Conservation (phyloP, 2,329 filamentous ascomycete species). For the Aspergillus sp. region DNA sequence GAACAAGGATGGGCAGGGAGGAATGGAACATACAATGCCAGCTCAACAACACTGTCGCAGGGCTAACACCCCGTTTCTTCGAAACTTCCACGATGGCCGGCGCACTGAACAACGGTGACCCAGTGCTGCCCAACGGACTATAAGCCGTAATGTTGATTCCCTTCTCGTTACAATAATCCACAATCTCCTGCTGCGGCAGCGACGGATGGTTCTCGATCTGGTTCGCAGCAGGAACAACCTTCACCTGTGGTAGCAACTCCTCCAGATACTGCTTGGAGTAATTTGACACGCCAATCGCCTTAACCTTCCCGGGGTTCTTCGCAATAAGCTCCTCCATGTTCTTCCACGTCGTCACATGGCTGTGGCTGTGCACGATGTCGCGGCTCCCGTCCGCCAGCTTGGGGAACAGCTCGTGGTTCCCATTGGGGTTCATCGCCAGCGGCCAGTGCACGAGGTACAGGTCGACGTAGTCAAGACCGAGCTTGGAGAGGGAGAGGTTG, state of each 20-base stretch:
- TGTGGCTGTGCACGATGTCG: conserved; percentile 68
- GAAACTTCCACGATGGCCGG: conserved; percentile 44
- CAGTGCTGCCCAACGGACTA: conserved; percentile 45
- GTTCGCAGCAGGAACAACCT: conserved; percentile 67
- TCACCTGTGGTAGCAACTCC: conserved; percentile 57
- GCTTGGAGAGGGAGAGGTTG: conserved; percentile 68
- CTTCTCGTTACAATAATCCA: conserved; percentile 51
- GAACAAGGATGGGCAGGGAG: not conserved
- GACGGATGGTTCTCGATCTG: conserved; percentile 83
- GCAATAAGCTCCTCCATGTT: conserved; percentile 61
- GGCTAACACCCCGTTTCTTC: conserved; percentile 38
- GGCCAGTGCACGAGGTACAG: conserved; percentile 84
- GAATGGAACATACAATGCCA: conserved; percentile 40
- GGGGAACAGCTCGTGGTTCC: conserved; percentile 58
- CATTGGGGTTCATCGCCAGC: conserved; percentile 67
- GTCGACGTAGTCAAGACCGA: conserved; percentile 80
- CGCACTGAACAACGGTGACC: conserved; percentile 43
- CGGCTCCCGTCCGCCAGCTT: conserved; percentile 71
- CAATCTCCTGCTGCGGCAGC: conserved; percentile 54
- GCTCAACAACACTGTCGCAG: conserved; percentile 43
- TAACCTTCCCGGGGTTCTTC: conserved; percentile 50
- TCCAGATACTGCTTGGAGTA: conserved; percentile 57
- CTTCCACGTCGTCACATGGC: conserved; percentile 76
- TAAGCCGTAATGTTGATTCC: conserved; percentile 57
- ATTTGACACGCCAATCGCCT: conserved; percentile 61